These are phyloP conservation scores for Blastocystis sp. DNA, from an alignment of 352 stramenopile species.

Conservation along the genomic window DNA sequence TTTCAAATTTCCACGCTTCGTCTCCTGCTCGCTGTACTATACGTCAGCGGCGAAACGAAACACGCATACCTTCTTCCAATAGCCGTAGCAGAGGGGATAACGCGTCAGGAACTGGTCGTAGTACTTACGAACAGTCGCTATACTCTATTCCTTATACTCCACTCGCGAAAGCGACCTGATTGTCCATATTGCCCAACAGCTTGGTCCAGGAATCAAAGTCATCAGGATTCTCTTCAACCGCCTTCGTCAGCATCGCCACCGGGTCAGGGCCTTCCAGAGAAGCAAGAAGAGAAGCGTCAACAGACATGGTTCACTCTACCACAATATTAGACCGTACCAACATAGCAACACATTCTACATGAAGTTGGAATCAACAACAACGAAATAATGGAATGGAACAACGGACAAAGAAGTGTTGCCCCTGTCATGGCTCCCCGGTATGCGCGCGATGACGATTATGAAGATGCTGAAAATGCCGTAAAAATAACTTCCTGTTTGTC, in stretches of 20 bases:
- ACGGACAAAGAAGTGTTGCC: background rate
- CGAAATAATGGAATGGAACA: background rate
- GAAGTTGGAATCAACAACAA: background rate
- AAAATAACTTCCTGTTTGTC: background rate
- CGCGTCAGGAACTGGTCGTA: constrained; percentile 67
- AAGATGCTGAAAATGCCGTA: constrained; percentile 9
- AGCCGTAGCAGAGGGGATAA: constrained; percentile 70
- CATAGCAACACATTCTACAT: constrained; percentile 6
- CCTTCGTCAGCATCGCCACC: constrained; percentile 13
- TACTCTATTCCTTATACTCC: background rate
- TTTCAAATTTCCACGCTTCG: constrained; percentile 48
- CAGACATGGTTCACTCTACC: constrained; percentile 49
- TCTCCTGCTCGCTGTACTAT: constrained; percentile 67
- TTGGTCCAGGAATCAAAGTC: constrained; percentile 70
- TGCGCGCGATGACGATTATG: constrained; percentile 17
- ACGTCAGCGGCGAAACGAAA: background rate
- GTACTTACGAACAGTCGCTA: constrained; percentile 61
- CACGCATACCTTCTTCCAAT: constrained; percentile 70
- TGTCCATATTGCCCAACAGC: constrained; percentile 63
- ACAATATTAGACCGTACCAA: background rate
- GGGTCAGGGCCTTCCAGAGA: constrained; percentile 44
- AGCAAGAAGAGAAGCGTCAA: constrained; percentile 57
- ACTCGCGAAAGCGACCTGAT: background rate
- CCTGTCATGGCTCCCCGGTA: constrained; percentile 1
- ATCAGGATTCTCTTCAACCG: constrained; percentile 62